Evolutionary conservation across 192 early-diverging fungal species (phyloP), one percentile per base, ranked within the genome.

Genomic region (Coemansia sp.): DNA sequence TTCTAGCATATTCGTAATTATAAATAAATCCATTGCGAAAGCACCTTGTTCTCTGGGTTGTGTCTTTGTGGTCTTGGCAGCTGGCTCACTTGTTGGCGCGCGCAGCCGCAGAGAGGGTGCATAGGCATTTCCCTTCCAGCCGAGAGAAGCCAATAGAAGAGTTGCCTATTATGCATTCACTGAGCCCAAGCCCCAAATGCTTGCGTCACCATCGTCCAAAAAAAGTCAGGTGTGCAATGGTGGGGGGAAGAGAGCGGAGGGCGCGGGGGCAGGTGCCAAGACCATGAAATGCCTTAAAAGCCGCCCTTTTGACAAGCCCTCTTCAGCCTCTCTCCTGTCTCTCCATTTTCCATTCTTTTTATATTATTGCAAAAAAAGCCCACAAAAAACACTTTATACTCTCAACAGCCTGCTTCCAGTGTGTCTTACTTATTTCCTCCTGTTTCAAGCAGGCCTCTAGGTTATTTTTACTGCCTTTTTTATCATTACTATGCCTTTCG

Each of bases 401-500:
- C 15, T 18, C 18, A 45, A 45, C 44, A 6, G 44, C n/a, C 44
- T 45, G 3, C n/a, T n/a, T 45, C 7, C 15, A n/a, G 15, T 13
- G 43, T 45, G 43, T 45, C 43, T 45, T 45, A 29, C 52, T 30
- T 6, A 8, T 38, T 12, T 16, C 12, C 40, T 15, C 43, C 43
- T 45, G 43, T 45, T n/a, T 45, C 43, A 45, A n/a, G 43, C 16
- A 13, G 5, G 43, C 7, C 16, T 45, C 43, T 45, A 45, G 13
- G n/a, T n/a, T 45, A 24, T 67, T 5, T 34, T 67, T 67, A 37
- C 56, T 34, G 55, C 4, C 56, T 24, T 50, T 62, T 3, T 30
- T 38, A 60, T 30, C 13, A 29, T 30, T 13, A 29, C 45, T 32
- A 79, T 74, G 76, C 69, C 71, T 16, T 79, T 73, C 35, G 68